phyloP scores from a whole-genome alignment of 2,329 filamentous ascomycete genomes.

The Colletotrichum shisoi region DNA sequence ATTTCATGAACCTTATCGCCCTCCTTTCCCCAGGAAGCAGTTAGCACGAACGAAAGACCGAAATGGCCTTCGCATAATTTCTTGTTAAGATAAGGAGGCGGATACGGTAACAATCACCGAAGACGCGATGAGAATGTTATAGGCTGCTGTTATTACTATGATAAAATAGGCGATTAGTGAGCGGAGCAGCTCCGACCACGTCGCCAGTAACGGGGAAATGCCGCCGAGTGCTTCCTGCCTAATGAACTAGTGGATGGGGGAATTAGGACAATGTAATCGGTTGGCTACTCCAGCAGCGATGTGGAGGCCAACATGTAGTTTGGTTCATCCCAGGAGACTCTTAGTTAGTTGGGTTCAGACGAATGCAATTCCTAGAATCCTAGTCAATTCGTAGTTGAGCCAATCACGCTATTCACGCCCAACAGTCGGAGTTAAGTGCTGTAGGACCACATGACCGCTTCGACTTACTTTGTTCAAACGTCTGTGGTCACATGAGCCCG shows the following conservation, averaged over 20 bases:
- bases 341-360: conserved; percentile 6
- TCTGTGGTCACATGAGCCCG: not conserved
- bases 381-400: not conserved
- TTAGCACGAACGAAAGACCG: not conserved
- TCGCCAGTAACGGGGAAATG: not conserved
- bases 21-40: not conserved
- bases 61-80: not conserved
- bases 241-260: not conserved
- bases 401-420: not conserved
- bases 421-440: no score
- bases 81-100: not conserved
- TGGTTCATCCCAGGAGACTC: conserved; percentile 9
- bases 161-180: not conserved
- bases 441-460: not conserved
- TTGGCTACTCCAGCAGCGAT: not conserved
- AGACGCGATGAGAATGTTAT: not conserved
- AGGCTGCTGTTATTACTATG: not conserved
- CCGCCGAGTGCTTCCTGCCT: not conserved
- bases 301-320: not conserved
- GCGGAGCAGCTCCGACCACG: not conserved
- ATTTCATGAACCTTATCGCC: not conserved
- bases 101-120: not conserved
- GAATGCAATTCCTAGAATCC: conserved; percentile 5
- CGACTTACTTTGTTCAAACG: not conserved
- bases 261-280: conserved; percentile 2